These are phyloP conservation scores for Malus orientalis DNA, from an alignment of 306 rosid genomes.

Conservation along the genomic window DNA sequence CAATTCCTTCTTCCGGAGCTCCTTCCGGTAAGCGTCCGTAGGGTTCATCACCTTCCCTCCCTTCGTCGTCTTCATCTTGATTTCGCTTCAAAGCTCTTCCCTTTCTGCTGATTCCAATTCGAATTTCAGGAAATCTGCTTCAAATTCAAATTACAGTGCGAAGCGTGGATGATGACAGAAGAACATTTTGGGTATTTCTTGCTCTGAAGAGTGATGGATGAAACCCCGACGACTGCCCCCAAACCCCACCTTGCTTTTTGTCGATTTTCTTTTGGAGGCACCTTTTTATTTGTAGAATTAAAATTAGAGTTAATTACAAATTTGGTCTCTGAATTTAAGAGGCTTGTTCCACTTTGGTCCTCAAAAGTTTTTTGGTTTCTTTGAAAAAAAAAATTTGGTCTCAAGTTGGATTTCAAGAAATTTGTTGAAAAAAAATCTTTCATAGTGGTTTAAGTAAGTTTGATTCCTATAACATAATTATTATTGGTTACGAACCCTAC, in stretches of 20 bases:
- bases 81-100: not conserved
- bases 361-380: no score
- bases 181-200: not conserved
- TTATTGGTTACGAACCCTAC: no score
- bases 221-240: not conserved
- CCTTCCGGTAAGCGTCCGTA: constrained; percentile 92
- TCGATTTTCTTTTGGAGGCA: not conserved
- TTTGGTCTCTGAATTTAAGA: no score
- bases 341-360: no score
- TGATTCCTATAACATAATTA: no score
- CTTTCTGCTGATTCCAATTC: not conserved
- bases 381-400: no score
- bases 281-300: not conserved
- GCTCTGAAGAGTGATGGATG: not conserved
- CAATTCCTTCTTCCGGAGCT: constrained; percentile 91
- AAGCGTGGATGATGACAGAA: not conserved
- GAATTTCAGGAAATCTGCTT: not conserved
- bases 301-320: no score
- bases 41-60: constrained; percentile 98
- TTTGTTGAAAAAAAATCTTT: no score
- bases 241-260: not conserved
- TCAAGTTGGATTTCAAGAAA: no score
- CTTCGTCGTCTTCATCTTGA: constrained; percentile 82
- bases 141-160: not conserved
- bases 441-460: no score